A percentile compares a stretch with the other conserved stretches of the same genome.
These are phyloP conservation scores for Chaetoceros tenuissimus DNA, from an alignment of 108 stramenopile genomes.

Conservation along the genomic window DNA sequence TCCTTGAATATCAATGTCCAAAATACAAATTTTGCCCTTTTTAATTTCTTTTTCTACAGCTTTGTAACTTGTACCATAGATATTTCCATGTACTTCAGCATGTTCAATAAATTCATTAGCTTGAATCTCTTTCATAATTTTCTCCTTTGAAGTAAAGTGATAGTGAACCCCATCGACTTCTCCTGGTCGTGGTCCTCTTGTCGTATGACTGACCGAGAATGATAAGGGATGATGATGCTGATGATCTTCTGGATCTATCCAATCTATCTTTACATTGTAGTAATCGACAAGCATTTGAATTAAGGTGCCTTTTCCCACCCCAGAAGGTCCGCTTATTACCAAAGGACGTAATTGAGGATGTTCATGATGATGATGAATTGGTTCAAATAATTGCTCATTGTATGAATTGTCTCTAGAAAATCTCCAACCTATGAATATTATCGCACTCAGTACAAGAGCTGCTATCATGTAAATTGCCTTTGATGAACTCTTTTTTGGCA, in stretches of 20 bases:
- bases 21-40: constrained; percentile 58
- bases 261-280: not conserved
- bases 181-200: constrained; percentile 56
- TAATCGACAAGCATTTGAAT: constrained; percentile 2
- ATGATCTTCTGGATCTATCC: not conserved
- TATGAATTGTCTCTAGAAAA: too few species aligned
- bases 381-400: too few species aligned
- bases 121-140: constrained; percentile 50
- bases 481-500: too few species aligned
- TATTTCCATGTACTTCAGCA: constrained; percentile 78
- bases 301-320: constrained; percentile 26
- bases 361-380: too few species aligned
- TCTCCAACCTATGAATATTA: too few species aligned
- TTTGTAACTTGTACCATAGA: constrained; percentile 68
- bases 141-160: constrained; percentile 46
- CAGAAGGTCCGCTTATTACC: constrained; percentile 21
- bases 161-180: constrained; percentile 66
- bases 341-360: constrained; percentile 12
- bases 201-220: constrained; percentile 74
- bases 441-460: too few species aligned
- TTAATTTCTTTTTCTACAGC: constrained; percentile 47
- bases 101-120: constrained; percentile 66
- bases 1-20: constrained; percentile 72
- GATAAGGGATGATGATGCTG: not conserved
- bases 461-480: too few species aligned